phyloP scores from a whole-genome alignment of 495 filamentous ascomycete genomes.

The Neurospora pannonica region DNA sequence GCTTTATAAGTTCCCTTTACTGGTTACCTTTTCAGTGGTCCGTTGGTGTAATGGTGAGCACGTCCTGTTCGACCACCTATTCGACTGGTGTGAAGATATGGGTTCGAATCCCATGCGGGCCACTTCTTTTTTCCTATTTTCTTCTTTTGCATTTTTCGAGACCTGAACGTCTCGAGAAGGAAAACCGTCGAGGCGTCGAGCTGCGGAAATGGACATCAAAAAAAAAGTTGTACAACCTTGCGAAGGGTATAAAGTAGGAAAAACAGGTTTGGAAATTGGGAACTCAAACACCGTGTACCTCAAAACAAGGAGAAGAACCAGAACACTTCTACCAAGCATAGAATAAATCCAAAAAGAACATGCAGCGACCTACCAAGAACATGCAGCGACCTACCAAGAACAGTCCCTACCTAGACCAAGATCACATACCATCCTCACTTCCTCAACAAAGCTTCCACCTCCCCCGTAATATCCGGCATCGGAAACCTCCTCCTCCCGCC shows the following conservation, averaged over 20 bases:
- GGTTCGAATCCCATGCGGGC: background rate
- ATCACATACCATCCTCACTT: background rate
- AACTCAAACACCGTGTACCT: background rate
- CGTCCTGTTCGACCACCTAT: background rate
- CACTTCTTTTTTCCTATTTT: background rate
- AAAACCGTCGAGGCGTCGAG: too few species aligned
- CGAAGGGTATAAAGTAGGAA: background rate
- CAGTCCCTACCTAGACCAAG: background rate
- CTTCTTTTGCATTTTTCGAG: background rate
- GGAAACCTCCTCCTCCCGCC: constrained; percentile 21
- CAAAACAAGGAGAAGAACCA: background rate
- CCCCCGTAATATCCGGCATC: constrained; percentile 19
- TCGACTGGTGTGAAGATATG: background rate
- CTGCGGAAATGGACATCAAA: too few species aligned
- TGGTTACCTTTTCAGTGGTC: background rate
- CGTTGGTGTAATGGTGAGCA: background rate
- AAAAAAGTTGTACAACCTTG: background rate
- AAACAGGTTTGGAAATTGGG: background rate
- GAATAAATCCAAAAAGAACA: background rate
- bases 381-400: background rate
- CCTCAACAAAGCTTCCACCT: constrained; percentile 13
- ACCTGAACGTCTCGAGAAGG: background rate
- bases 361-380: background rate
- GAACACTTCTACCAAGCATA: background rate
- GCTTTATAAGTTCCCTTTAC: background rate